Conservation (phyloP, 495 filamentous ascomycete species). For the Lasiosphaeria miniovina region DNA sequence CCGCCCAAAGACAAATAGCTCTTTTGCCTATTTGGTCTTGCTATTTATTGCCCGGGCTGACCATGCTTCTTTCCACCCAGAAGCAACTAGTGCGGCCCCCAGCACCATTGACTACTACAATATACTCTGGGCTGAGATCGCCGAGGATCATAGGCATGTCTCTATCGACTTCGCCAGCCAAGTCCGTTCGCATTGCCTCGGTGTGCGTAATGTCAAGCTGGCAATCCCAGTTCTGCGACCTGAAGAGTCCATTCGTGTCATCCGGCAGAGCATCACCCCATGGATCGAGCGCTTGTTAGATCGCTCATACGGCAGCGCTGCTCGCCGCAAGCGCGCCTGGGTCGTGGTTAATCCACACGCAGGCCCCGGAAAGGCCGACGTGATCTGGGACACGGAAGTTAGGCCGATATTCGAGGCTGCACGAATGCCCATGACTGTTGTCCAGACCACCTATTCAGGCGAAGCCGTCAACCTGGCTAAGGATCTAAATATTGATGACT, state of each 20-base stretch:
- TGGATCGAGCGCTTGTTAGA: constrained; percentile 66
- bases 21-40: neutral
- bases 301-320: constrained; percentile 64
- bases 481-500: constrained; percentile 72
- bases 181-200: constrained; percentile 17
- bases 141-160: constrained; percentile 54
- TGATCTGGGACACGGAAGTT: constrained; percentile 70
- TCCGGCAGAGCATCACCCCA: constrained; percentile 50
- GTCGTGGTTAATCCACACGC: constrained; percentile 89
- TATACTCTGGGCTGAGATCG: constrained; percentile 73
- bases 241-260: constrained; percentile 5
- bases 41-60: neutral
- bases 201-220: constrained; percentile 25
- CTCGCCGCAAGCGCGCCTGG: constrained; percentile 72
- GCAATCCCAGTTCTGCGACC: constrained; percentile 14
- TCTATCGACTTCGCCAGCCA: constrained; percentile 69
- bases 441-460: constrained; percentile 66
- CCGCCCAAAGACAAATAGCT: neutral
- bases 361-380: constrained; percentile 73
- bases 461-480: constrained; percentile 79
- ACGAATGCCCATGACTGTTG: constrained; percentile 70
- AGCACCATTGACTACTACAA: constrained; percentile 70
- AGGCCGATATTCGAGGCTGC: constrained; percentile 84
- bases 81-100: constrained; percentile 7
- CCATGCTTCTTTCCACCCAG: neutral